These are phyloP conservation scores for Pleurotus djamor DNA, from an alignment of 768 basidiomycete species.

Conservation along the genomic window DNA sequence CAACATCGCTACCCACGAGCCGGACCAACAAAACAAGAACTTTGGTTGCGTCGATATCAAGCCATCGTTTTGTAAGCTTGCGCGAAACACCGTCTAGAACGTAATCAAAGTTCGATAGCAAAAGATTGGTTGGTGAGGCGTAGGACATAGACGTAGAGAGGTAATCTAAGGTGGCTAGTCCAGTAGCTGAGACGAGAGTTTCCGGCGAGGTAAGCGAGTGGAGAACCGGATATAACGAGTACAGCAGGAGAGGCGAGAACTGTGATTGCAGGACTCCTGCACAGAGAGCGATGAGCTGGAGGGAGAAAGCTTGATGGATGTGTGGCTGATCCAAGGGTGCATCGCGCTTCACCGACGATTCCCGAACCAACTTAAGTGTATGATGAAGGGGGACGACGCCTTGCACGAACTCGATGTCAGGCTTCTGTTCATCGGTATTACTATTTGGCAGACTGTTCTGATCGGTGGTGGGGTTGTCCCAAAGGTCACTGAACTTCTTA, in stretches of 20 bases:
- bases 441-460: constrained; percentile 17
- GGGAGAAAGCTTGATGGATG: constrained; percentile 68
- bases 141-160: constrained; percentile 79
- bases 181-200: constrained; percentile 71
- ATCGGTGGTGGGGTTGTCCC: constrained; percentile 46
- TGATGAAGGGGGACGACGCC: constrained; percentile 66
- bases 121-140: constrained; percentile 84
- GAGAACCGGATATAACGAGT: constrained; percentile 82
- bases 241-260: constrained; percentile 73
- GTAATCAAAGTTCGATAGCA: constrained; percentile 96
- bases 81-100: constrained; percentile 89
- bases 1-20: constrained; percentile 83
- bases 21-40: constrained; percentile 85
- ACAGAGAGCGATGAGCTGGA: constrained; percentile 73
- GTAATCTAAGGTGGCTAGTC: constrained; percentile 65
- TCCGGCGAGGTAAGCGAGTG: constrained; percentile 78
- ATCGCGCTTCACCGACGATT: constrained; percentile 20
- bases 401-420: constrained; percentile 58
- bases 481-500: constrained; percentile 65
- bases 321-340: constrained; percentile 42
- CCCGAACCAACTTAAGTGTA: constrained; percentile 45
- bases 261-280: constrained; percentile 71
- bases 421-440: constrained; percentile 30
- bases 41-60: constrained; percentile 87
- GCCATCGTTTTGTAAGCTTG: constrained; percentile 73